phyloP scores from a whole-genome alignment of 2,329 filamentous ascomycete species.

The Elsinoe batatas region DNA sequence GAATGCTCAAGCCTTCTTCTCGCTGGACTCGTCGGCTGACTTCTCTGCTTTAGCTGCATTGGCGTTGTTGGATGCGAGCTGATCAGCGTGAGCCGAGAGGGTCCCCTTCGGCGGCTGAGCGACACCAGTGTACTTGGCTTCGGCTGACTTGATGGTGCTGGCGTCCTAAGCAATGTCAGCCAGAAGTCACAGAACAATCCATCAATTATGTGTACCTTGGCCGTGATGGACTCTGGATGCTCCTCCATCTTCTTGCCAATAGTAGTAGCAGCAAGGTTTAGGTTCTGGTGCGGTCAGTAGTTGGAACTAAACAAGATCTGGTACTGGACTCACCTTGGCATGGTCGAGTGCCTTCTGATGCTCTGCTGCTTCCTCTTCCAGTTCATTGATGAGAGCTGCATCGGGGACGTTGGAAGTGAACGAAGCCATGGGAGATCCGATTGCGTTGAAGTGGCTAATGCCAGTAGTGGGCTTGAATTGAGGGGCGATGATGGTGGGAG shows the following conservation, averaged over 20 bases:
- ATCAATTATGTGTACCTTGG: background rate
- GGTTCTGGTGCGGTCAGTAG: slow-evolving; percentile 18
- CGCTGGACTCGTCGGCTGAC: background rate
- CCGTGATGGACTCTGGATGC: slow-evolving; percentile 24
- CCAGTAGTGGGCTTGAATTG: too few relatives aligned
- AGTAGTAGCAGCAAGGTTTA: slow-evolving; percentile 23
- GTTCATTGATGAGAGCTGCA: background rate
- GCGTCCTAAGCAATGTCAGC: slow-evolving; percentile 25
- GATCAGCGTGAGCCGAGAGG: slow-evolving; percentile 31
- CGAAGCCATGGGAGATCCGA: background rate
- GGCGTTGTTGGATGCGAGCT: slow-evolving; percentile 28
- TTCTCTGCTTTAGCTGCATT: background rate
- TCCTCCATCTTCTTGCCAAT: slow-evolving; percentile 27
- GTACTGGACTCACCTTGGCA: background rate
- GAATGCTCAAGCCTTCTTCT: background rate
- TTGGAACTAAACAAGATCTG: background rate
- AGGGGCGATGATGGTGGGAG: too few relatives aligned
- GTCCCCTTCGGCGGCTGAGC: slow-evolving; percentile 23
- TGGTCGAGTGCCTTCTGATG: slow-evolving; percentile 2
- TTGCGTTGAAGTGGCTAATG: too few relatives aligned
- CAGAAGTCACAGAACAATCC: background rate
- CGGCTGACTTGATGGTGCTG: slow-evolving; percentile 32
- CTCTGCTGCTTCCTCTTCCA: background rate
- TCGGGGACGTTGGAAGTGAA: background rate
- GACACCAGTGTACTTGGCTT: slow-evolving; percentile 27